Evolutionary conservation across 768 basidiomycete species (phyloP).

Genomic region (Suillus cothurnatus): DNA sequence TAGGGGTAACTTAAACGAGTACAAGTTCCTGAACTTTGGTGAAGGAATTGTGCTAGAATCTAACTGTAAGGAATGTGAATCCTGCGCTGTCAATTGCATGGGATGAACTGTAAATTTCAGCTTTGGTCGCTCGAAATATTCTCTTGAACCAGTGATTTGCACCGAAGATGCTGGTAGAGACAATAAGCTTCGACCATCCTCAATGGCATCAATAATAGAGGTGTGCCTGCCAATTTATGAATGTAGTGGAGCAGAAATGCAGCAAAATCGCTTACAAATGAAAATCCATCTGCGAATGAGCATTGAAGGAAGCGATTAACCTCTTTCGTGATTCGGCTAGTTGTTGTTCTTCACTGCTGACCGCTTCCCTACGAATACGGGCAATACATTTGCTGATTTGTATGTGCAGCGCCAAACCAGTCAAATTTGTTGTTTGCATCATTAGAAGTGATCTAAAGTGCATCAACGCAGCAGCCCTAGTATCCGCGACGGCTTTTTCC

Average conservation of each 20-base stretch:
- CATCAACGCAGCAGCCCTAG: background rate
- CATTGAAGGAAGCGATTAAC: slow-evolving; percentile 24
- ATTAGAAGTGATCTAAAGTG: background rate
- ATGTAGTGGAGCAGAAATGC: background rate
- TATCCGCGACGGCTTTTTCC: background rate
- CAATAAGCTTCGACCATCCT: background rate
- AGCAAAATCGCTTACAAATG: slow-evolving; percentile 11
- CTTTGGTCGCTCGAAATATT: slow-evolving; percentile 21
- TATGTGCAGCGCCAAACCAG: slow-evolving; percentile 11
- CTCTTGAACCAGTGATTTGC: slow-evolving; percentile 20
- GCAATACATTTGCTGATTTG: slow-evolving; percentile 6
- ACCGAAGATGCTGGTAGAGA: background rate
- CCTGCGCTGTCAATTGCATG: slow-evolving; percentile 31
- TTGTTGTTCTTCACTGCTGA: slow-evolving; percentile 13
- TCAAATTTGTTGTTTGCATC: slow-evolving; percentile 5
- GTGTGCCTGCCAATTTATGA: slow-evolving; percentile 11
- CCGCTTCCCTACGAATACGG: slow-evolving; percentile 6
- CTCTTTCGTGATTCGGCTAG: slow-evolving; percentile 13
- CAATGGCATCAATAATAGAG: slow-evolving; percentile 4
- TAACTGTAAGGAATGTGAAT: slow-evolving; percentile 29
- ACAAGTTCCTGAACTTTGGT: slow-evolving; percentile 19
- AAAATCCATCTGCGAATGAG: slow-evolving; percentile 4
- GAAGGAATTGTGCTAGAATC: slow-evolving; percentile 25
- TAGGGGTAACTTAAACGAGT: slow-evolving; percentile 22
- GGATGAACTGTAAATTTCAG: slow-evolving; percentile 23